Base-by-base conservation (phyloP, 1,284 basidiomycete genomes). In the Apiotrichum akiyoshidainum region DNA sequence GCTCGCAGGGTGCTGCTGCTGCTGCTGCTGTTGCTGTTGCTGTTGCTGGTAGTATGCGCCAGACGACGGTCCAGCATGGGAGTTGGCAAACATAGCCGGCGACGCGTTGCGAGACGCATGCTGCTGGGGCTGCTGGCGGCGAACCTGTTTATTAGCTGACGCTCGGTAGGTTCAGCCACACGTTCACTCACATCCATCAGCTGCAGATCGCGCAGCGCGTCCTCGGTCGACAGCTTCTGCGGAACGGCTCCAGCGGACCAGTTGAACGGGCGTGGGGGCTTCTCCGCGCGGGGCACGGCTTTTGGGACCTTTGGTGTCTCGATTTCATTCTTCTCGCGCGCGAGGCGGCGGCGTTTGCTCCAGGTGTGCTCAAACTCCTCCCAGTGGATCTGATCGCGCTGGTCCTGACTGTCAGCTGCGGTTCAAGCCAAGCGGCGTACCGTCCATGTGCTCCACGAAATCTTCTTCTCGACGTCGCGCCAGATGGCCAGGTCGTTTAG, bases 241-340 rank as follows among this genome's bases (percentile, higher is more conserved):
- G 75, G 73, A 2, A 66, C 64, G 7, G 74, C 69, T 9, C 75
- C 75, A 1, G 64, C 60, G 1, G 71, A 65, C 76, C 76, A 78
- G 52, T 74, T 68, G 44, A 73, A 71, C 0, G 63, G 57, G 16
- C 62, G 60, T 19, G 52, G 56, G 1, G 67, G 63, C 48, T 62
- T 60, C 26, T 68, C 64, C 0, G 61, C 64, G 13, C 59, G 56
- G 11, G 76, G 76, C 2, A 78, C 59, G 6, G 75, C 65, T 63
- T 73, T 72, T n/a, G 66, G 69, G 59, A 79, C 77, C 49, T 78
- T 73, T 7, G 78, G 78, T 16, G 76, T 76, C 56, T 83, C 82
- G 26, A 83, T 72, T 52, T 77, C 72, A 14, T 81, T 79, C 76
- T 82, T 82, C 70, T 83, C 82, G 35, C 81, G 76, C 19, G 82